phyloP scores from a whole-genome alignment of 345 rosid species.

The Gossypium turneri region DNA sequence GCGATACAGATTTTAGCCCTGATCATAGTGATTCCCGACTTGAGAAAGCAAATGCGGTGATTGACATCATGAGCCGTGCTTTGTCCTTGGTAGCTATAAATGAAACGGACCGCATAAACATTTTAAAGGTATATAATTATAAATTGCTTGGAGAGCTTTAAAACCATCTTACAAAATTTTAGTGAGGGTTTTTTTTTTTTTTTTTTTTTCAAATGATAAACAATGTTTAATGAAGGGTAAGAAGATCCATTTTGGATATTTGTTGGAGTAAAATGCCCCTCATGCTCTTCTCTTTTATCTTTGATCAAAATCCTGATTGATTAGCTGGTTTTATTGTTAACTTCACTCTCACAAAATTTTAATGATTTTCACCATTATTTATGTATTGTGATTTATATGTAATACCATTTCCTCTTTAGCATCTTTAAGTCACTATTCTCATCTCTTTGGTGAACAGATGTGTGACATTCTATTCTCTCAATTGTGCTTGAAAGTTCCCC shows the following conservation, averaged over 20 bases:
- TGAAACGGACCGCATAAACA: constrained; percentile 92
- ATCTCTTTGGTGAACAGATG: constrained; percentile 58
- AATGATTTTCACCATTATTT: background rate
- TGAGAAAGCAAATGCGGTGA: constrained; percentile 89
- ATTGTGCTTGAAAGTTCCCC: constrained; percentile 86
- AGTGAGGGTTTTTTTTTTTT: background rate
- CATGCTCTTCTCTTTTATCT: background rate
- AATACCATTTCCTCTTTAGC: background rate
- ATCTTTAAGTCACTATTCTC: constrained; percentile 3
- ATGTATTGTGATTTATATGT: background rate
- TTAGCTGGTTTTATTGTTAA: background rate
- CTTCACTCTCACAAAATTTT: background rate
- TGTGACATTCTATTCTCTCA: constrained; percentile 96
- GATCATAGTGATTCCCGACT: constrained; percentile 54
- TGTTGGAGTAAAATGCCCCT: background rate
- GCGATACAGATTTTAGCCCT: constrained; percentile 35
- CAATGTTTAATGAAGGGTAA: background rate
- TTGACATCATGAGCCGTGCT: constrained; percentile 93
- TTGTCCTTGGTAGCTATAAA: constrained; percentile 76
- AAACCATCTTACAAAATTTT: background rate
- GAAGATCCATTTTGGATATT: background rate
- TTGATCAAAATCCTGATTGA: background rate
- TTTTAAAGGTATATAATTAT: constrained; percentile 66
- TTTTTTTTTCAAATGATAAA: background rate
- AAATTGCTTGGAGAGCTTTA: constrained; percentile 13